phyloP scores from a whole-genome alignment of 179 eudicot genomes.

The Corrigiola litoralis region DNA sequence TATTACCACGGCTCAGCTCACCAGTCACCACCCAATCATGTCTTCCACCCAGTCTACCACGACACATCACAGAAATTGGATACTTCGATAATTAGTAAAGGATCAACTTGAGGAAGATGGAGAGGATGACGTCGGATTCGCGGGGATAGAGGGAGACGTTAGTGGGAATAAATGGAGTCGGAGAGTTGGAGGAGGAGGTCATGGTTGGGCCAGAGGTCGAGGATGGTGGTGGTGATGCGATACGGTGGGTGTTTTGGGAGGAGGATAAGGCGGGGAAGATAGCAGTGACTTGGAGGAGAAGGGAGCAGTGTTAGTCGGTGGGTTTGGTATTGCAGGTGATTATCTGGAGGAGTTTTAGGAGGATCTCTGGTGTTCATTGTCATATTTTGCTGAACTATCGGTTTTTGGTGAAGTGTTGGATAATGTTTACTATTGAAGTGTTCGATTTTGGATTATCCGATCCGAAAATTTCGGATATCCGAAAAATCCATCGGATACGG shows the following conservation, averaged over 20 bases:
- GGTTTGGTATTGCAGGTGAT: conserved; percentile 54
- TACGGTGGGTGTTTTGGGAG: conserved; percentile 21
- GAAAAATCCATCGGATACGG: too few relatives aligned
- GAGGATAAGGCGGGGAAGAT: conserved; percentile 52
- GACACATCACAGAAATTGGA: too few relatives aligned
- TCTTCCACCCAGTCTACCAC: too few relatives aligned
- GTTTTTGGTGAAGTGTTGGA: too few relatives aligned
- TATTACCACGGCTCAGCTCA: too few relatives aligned
- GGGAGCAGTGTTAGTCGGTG: conserved; percentile 81
- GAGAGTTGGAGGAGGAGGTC: conserved; percentile 73
- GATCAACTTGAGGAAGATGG: conserved; percentile 66
- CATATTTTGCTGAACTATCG: too few relatives aligned
- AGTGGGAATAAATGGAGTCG: conserved; percentile 72
- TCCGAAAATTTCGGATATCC: too few relatives aligned
- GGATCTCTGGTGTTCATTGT: conserved; percentile 72
- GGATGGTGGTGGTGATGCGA: conserved; percentile 9
- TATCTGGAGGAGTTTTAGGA: conserved; percentile 75
- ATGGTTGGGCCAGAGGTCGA: conserved; percentile 46
- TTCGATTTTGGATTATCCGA: too few relatives aligned
- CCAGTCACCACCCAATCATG: too few relatives aligned
- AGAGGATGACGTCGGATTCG: conserved; percentile 64
- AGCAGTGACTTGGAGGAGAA: conserved; percentile 70
- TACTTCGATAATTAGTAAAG: too few relatives aligned
- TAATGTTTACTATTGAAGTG: too few relatives aligned
- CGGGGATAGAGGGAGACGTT: conserved; percentile 58